phyloP scores from a whole-genome alignment of 1,284 basidiomycete species.

The Mycena sp. region DNA sequence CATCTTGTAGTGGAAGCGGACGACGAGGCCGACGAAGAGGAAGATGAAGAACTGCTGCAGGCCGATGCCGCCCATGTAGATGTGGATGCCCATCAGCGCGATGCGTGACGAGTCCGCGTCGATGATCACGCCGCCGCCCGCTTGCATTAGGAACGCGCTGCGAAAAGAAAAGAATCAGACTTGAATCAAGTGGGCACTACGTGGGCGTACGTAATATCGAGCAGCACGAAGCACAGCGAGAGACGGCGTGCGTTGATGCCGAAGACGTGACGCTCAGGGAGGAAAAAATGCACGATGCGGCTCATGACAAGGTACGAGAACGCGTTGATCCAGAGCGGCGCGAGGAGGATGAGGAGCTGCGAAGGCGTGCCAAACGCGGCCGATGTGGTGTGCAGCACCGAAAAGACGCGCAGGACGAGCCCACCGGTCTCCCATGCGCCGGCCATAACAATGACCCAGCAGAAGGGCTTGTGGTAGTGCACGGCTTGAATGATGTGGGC shows the following conservation, averaged over 20 bases:
- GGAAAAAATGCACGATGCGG: conserved; percentile 32
- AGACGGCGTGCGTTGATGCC: conserved; percentile 30
- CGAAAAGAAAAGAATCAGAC: not conserved
- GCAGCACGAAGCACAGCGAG: conserved; percentile 30
- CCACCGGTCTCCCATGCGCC: conserved; percentile 33
- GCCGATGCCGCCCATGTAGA: conserved; percentile 36
- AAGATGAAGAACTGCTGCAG: conserved; percentile 34
- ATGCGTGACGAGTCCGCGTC: not conserved
- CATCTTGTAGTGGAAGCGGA: conserved; percentile 29
- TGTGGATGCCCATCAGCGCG: conserved; percentile 25
- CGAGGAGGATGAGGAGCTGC: conserved; percentile 49
- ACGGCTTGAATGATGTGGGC: conserved; percentile 29
- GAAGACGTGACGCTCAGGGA: conserved; percentile 28
- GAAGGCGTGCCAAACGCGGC: conserved; percentile 46
- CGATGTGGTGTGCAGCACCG: conserved; percentile 52
- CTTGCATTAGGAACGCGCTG: conserved; percentile 30
- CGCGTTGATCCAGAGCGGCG: conserved; percentile 36
- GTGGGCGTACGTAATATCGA: conserved; percentile 28
- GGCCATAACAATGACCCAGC: conserved; percentile 37
- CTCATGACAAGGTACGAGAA: conserved; percentile 34
- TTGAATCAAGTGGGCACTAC: not conserved
- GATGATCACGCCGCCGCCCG: conserved; percentile 22
- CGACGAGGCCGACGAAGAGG: conserved; percentile 24
- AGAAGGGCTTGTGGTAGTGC: conserved; percentile 33
- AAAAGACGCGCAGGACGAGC: conserved; percentile 35